Percentiles rank a stretch among this genome's conserved stretches.
Evolutionary conservation across 2,329 filamentous ascomycete species (phyloP).

Genomic region (Neonectria hederae): DNA sequence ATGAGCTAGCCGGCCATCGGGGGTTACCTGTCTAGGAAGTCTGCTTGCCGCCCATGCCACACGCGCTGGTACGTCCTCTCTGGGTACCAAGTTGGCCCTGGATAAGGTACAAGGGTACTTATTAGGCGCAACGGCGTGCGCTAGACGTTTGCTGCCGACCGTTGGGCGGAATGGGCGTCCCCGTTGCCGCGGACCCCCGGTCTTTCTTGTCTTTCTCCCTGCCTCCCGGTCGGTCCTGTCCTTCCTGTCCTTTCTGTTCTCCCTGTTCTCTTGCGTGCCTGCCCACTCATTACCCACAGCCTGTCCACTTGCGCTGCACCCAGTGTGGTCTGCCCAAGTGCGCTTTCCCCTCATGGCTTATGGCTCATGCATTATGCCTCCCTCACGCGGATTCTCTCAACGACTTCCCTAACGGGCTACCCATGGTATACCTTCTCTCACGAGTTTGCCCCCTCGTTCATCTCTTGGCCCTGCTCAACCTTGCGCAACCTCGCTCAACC

Average conservation of each 20-base stretch:
- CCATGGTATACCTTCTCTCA: constrained; percentile 9
- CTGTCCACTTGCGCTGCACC: constrained; percentile 11
- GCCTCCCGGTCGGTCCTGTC: neutral
- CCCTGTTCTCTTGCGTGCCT: neutral
- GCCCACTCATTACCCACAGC: constrained; percentile 9
- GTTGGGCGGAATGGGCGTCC: constrained; percentile 13
- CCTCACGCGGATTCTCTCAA: constrained; percentile 12
- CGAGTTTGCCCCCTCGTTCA: constrained; percentile 19
- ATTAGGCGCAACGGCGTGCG: constrained; percentile 8
- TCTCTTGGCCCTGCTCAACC: constrained; percentile 10
- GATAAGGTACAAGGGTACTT: neutral
- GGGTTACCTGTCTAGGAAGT: constrained; percentile 7
- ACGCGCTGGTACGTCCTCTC: neutral
- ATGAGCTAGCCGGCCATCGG: constrained; percentile 2
- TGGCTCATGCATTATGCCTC: neutral
- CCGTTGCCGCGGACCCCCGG: constrained; percentile 17
- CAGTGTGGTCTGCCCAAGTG: neutral
- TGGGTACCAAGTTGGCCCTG: neutral
- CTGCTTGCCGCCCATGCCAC: neutral
- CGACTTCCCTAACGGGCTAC: constrained; percentile 2
- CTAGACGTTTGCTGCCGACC: constrained; percentile 19
- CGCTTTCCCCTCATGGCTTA: constrained; percentile 3
- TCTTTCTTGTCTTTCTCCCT: constrained; percentile 5
- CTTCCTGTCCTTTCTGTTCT: no score
- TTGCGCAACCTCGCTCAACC: neutral